These are phyloP conservation scores for Coelastrella sp. DNA, from an alignment of 139 green algal genomes.

Conservation along the genomic window DNA sequence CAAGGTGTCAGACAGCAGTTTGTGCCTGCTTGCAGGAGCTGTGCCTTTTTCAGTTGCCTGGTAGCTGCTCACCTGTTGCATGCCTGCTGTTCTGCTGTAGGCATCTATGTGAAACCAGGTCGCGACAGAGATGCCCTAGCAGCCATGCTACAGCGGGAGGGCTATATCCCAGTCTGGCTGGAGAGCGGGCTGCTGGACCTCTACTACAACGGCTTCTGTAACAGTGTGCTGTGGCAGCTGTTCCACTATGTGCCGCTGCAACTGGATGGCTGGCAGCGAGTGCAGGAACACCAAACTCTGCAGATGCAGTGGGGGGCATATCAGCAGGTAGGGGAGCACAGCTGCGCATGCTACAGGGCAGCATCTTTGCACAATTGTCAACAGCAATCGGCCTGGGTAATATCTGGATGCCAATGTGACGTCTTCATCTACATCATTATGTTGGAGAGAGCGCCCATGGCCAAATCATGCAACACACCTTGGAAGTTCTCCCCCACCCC, in stretches of 20 bases:
- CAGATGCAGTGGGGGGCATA: slow-evolving; percentile 89
- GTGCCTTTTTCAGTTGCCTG: neutral
- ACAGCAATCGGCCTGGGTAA: too few relatives aligned
- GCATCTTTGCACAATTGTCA: too few relatives aligned
- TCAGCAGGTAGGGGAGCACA: slow-evolving; percentile 4
- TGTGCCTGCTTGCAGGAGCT: neutral
- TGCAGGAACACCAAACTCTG: slow-evolving; percentile 88
- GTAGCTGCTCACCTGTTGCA: neutral
- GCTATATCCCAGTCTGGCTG: slow-evolving; percentile 94
- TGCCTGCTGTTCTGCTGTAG: slow-evolving; percentile 43
- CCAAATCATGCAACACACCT: too few relatives aligned
- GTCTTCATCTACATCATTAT: too few relatives aligned
- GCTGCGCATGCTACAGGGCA: neutral
- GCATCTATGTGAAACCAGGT: slow-evolving; percentile 81
- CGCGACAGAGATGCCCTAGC: slow-evolving; percentile 80
- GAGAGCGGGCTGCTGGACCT: slow-evolving; percentile 83
- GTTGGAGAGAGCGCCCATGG: too few relatives aligned
- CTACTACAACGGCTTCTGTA: slow-evolving; percentile 99
- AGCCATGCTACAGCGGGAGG: slow-evolving; percentile 76
- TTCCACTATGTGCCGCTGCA: slow-evolving; percentile 99
- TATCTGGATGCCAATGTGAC: too few relatives aligned
- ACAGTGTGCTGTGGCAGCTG: slow-evolving; percentile 97
- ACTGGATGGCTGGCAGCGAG: slow-evolving; percentile 86
- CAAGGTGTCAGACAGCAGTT: neutral
- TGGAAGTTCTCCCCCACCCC: too few relatives aligned